Conservation (phyloP, 768 basidiomycete genomes). For the Termitomyces eurrhizus region DNA sequence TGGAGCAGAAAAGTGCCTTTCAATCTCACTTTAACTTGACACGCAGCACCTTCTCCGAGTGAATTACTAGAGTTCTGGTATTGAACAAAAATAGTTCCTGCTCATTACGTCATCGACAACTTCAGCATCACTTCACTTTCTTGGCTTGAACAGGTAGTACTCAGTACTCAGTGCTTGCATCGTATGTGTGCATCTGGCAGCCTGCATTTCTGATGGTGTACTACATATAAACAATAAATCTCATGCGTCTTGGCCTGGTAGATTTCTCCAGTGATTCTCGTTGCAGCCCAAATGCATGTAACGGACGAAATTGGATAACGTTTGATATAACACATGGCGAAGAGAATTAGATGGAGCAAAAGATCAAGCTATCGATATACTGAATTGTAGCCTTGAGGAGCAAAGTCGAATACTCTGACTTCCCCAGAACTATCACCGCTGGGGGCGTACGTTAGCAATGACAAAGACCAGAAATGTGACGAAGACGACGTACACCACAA, state of each 20-base stretch:
- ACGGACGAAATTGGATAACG: neutral
- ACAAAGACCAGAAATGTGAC: neutral
- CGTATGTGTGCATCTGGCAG: no score
- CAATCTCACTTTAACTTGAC: neutral
- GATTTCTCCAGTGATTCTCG: neutral
- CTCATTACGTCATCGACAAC: neutral
- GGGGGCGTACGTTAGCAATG: neutral
- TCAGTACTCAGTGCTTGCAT: no score
- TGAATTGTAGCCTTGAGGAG: slow-evolving; percentile 3
- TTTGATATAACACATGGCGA: neutral
- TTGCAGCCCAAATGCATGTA: neutral
- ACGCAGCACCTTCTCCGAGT: no score
- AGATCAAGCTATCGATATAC: slow-evolving; percentile 4
- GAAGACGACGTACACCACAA: slow-evolving; percentile 51
- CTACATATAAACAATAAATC: no score
- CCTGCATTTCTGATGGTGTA: no score
- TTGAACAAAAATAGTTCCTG: no score
- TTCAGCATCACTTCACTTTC: no score
- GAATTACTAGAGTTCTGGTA: neutral
- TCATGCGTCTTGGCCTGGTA: no score
- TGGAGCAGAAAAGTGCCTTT: neutral
- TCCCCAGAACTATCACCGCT: slow-evolving; percentile 51
- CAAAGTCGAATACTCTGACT: slow-evolving; percentile 38
- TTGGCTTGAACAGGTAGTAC: no score
- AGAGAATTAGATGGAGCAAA: neutral